These are phyloP conservation scores for Mycena belliarum DNA, from an alignment of 768 basidiomycete genomes.

Conservation along the genomic window DNA sequence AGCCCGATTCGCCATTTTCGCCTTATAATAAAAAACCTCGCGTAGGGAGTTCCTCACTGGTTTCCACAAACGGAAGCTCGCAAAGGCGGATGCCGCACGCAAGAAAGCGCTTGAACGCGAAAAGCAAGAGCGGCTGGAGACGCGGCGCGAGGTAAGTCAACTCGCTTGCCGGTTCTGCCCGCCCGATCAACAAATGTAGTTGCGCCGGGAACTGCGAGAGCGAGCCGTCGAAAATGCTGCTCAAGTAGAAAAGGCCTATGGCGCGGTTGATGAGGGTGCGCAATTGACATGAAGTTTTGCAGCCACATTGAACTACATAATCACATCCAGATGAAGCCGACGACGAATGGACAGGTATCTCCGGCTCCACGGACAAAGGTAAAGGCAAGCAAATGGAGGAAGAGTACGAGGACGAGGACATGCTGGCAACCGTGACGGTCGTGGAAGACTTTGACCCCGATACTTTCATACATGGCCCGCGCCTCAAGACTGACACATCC, in stretches of 20 bases:
- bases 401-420: constrained; percentile 83
- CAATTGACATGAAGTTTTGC: constrained; percentile 1
- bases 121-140: constrained; percentile 71
- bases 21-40: too few relatives aligned
- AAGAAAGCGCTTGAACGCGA: constrained; percentile 75
- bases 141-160: constrained; percentile 73
- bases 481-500: constrained; percentile 10
- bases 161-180: constrained; percentile 15
- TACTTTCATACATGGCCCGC: constrained; percentile 47
- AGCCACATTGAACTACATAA: constrained; percentile 12
- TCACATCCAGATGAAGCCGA: constrained; percentile 40
- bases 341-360: constrained; percentile 52
- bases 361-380: constrained; percentile 27
- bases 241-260: constrained; percentile 75
- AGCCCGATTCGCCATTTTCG: constrained; percentile 14
- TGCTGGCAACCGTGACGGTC: constrained; percentile 86
- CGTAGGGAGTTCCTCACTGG: constrained; percentile 88
- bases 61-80: constrained; percentile 90
- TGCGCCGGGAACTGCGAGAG: constrained; percentile 75
- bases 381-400: constrained; percentile 50
- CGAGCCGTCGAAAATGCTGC: constrained; percentile 77
- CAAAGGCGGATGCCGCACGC: constrained; percentile 75
- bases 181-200: constrained; percentile 44
- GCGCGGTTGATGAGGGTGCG: constrained; percentile 45
- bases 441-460: constrained; percentile 89